These are phyloP conservation scores for Globisporangium alternatum DNA, from an alignment of 352 stramenopile species.

Conservation along the genomic window DNA sequence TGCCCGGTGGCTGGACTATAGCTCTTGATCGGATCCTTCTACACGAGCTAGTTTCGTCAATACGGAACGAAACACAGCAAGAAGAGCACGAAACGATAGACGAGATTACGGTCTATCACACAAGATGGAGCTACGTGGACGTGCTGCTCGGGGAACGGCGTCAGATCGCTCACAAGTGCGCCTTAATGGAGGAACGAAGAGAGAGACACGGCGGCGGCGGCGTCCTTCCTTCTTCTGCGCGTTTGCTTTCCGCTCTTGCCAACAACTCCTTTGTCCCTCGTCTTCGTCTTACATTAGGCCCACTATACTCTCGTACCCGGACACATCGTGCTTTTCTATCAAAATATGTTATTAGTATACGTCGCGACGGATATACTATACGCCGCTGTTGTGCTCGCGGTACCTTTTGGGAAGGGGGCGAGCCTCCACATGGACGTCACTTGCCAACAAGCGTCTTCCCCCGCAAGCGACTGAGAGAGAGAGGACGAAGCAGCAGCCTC, in stretches of 20 bases:
- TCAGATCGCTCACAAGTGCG: background rate
- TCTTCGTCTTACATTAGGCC: background rate
- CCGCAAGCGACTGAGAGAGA: background rate
- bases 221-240: background rate
- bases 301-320: too few relatives aligned
- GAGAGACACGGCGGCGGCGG: background rate
- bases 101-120: background rate
- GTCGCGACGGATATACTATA: background rate
- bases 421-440: background rate
- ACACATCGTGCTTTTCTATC: background rate
- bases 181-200: background rate
- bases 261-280: background rate
- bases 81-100: background rate
- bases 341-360: background rate
- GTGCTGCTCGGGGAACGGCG: background rate
- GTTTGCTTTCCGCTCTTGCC: constrained; percentile 3
- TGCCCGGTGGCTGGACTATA: background rate
- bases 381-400: background rate
- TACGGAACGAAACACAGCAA: background rate
- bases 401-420: constrained; percentile 1
- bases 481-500: background rate
- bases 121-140: background rate
- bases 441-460: background rate
- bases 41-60: background rate
- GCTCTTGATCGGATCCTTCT: background rate